Conservation (phyloP, 108 stramenopile species). For the Chaetoceros tenuissimus region DNA sequence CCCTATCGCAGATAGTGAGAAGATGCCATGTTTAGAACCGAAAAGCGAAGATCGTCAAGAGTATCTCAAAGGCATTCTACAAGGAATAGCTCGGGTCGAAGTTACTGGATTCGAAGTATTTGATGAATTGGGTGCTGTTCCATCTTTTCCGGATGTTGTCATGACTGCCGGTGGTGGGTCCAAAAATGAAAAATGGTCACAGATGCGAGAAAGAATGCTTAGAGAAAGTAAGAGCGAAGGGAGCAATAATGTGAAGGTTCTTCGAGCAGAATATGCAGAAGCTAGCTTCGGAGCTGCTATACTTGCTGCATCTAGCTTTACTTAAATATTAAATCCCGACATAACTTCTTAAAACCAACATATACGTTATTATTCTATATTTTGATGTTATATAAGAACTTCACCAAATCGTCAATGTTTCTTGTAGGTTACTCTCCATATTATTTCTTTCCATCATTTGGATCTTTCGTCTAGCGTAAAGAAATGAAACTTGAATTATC, state of each 20-base stretch:
- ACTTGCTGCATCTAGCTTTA: slow-evolving; percentile 55
- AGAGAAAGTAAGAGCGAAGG: slow-evolving; percentile 20
- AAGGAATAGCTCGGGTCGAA: slow-evolving; percentile 72
- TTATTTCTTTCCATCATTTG: no score
- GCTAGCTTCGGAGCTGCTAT: slow-evolving; percentile 88
- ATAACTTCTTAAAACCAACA: no score
- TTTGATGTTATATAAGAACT: no score
- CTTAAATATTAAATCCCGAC: no score
- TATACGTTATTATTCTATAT: no score
- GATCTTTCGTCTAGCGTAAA: no score
- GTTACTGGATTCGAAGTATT: slow-evolving; percentile 65
- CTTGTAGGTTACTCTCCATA: no score
- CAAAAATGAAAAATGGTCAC: slow-evolving; percentile 72
- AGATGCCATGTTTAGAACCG: slow-evolving; percentile 64
- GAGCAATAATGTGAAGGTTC: slow-evolving; percentile 32
- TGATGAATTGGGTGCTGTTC: slow-evolving; percentile 76
- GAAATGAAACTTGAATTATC: no score
- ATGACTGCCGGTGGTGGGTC: slow-evolving; percentile 85
- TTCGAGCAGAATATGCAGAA: slow-evolving; percentile 67
- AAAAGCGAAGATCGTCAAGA: slow-evolving; percentile 49
- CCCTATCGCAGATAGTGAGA: slow-evolving; percentile 71
- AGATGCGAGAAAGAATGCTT: slow-evolving; percentile 64
- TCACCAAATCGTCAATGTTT: no score
- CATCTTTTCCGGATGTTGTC: slow-evolving; percentile 38
- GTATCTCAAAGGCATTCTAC: slow-evolving; percentile 74